Evolutionary conservation across 2,329 filamentous ascomycete species (phyloP), one percentile per base, ranked within the genome.

Genomic region (Aspergillus phoenicis): DNA sequence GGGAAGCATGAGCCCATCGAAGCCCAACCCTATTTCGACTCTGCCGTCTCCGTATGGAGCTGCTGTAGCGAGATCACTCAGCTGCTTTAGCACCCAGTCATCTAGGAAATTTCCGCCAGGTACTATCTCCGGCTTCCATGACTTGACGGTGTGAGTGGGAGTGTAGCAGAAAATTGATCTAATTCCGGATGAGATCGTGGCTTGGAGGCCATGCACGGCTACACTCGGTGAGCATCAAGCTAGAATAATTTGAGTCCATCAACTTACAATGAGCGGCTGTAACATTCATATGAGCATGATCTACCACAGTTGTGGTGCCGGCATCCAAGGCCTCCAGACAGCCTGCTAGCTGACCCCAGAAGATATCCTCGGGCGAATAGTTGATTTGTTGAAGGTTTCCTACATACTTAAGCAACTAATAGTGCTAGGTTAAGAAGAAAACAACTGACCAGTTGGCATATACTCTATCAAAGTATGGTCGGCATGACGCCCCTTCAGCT

Each of bases 391-490:
- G 65, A 39, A 66, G 52, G n/a, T 67, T 66, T 10, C 65, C 68
- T 68, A 36, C 8, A 15, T 20, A 39, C 4, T 22, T 47, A n/a
- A 8, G 36, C 38, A 49, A 56, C 11, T 33, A 11, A 8, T 2
- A 6, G 2, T 49, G 4, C 15, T 5, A 5, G 15, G 20, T 8
- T 26, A 20, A 17, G 20, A 24, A 47, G 11, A n/a, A 13, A 20
- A 3, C 8, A 7, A 61, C 20, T 39, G 17, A 64, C 62, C 67
- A 38, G 39, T 64, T 1, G 60, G 57, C 13, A 66, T 26, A 30
- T 82, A 83, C 24, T 82, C 73, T 3, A 81, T 38, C n/a, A 83
- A 64, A 2, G 72, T 68, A 3, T 82, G 64, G 61, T 81, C 67
- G 0, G 71, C 73, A 70, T 77, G 74, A 15, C 73, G 66, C 2